Evolutionary conservation across 140 eudicot species (phyloP), one percentile per base, ranked within the genome.

Genomic region (Senecio squalidus): DNA sequence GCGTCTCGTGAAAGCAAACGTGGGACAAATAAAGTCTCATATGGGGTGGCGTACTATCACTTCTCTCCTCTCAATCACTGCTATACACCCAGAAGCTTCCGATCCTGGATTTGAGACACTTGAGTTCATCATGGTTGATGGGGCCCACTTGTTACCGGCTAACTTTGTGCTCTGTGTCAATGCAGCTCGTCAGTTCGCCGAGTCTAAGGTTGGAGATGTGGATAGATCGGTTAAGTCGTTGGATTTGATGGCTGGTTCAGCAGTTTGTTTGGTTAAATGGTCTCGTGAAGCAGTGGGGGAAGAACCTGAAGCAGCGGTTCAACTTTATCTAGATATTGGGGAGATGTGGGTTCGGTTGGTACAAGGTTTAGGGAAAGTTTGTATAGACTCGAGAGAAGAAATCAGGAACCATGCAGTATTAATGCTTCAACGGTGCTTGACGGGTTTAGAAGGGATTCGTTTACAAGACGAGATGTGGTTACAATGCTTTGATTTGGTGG

Each of bases 301-400:
- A 69, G 69, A 67, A 21, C 58, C 66, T 2, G 85, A 70, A 65
- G 79, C 76, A 4, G 70, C 64, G 0, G 5, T 33, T 22, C 80
- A 84, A 48, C 60, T 84, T 51, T 71, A 76, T 56, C 72, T 71
- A 77, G 84, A 80, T 39, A 77, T 84, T 4, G 64, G 78, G 4
- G 94, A 84, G 64, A 84, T 84, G 94, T 80, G 94, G 94, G 50
- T 84, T 67, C 76, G 84, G 54, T 72, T 84, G 64, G 78, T 77
- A 6, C 94, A 76, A 50, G 84, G 68, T 28, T 25, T 84, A 17
- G 68, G 71, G 28, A 84, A 77, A 64, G 78, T 77, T 1, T 80
- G 94, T 69, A 3, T 74, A 23, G 94, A 84, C 62, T 62, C 67
- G 15, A 64, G 88, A 40, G 94, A 84, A 64, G 82, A 84, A 63